Evolutionary conservation across 2,329 filamentous ascomycete genomes (phyloP), one percentile per base, ranked within the genome.

Genomic region (Epichloe coenophiala): DNA sequence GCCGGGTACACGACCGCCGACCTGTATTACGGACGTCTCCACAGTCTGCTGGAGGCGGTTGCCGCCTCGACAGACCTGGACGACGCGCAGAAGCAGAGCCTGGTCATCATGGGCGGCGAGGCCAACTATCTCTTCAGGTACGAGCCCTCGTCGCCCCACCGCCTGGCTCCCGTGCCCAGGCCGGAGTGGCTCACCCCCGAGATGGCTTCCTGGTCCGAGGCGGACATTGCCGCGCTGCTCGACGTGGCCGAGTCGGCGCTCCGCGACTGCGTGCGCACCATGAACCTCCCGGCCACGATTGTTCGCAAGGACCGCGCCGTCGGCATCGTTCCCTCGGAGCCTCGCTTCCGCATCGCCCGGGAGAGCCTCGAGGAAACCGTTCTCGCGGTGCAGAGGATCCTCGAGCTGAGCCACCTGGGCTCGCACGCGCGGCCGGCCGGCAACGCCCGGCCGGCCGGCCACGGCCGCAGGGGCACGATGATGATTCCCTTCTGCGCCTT

Each of bases 291-390:
- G 0, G 93, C 90, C 8, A 74, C 75, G 1, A 73, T 97, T 6
- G 75, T 97, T 51, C 83, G 93, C 54, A 98, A 98, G 69, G 86
- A 94, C 62, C 81, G 91, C 19, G 86, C 87, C 7, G 86, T 91
- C 0, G 87, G 87, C 54, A 84, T 91, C 59, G 77, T 87, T 54
- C 84, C 84, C 19, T 40, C 51, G 2, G 84, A 59, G 65, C 67
- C 77, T 1, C 69, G 80, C 1, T 71, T 78, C 17, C 83, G 81
- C 50, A 88, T 95, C 61, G 80, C 84, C 33, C 82, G 93, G 17
- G 93, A 98, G 69, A 86, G 86, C 52, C 78, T 98, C 17, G 93
- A 98, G 65, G 93, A 98, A 70, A 96, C 91, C 0, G 93, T 98
- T 0, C 75, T 98, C 11, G 88, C 95, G 1, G 88, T 93, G 17